Evolutionary conservation across 495 filamentous ascomycete species (phyloP).

Genomic region (Aspergillus conjunctus): DNA sequence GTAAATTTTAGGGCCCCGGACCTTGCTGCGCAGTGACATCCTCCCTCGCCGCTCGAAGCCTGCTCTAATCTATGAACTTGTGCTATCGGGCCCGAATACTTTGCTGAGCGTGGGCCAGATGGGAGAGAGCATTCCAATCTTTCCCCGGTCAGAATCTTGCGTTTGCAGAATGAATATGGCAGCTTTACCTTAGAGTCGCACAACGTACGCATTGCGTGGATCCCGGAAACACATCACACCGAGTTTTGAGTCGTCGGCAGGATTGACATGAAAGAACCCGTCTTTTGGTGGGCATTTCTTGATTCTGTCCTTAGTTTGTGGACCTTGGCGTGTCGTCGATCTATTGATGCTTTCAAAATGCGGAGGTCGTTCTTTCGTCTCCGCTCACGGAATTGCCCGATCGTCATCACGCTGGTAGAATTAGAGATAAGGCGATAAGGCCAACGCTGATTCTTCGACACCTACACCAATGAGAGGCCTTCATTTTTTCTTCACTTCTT

Average conservation of each 20-base stretch:
- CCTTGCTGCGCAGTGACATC: conserved; percentile 2
- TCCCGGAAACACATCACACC: conserved; percentile 5
- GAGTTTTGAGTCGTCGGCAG: conserved; percentile 2
- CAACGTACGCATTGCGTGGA: conserved; percentile 1
- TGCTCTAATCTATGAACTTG: background rate
- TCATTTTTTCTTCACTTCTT: too few species aligned
- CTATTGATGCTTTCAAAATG: background rate
- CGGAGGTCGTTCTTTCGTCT: background rate
- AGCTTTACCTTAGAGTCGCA: conserved; percentile 2
- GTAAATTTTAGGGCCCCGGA: background rate
- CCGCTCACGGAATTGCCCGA: background rate
- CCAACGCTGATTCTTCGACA: too few species aligned
- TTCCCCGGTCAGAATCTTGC: background rate
- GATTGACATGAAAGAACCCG: conserved; percentile 1
- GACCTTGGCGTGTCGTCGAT: background rate
- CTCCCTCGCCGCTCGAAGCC: background rate
- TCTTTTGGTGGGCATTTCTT: background rate
- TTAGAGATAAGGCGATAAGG: too few species aligned
- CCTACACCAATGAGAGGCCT: too few species aligned
- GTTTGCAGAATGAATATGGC: background rate
- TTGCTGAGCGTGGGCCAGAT: background rate
- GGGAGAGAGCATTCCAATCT: conserved; percentile 5
- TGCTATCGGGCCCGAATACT: background rate
- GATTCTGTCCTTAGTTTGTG: background rate
- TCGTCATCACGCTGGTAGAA: background rate